phyloP scores from a whole-genome alignment of 202 grass and related monocot species.

The Setaria viridis region DNA sequence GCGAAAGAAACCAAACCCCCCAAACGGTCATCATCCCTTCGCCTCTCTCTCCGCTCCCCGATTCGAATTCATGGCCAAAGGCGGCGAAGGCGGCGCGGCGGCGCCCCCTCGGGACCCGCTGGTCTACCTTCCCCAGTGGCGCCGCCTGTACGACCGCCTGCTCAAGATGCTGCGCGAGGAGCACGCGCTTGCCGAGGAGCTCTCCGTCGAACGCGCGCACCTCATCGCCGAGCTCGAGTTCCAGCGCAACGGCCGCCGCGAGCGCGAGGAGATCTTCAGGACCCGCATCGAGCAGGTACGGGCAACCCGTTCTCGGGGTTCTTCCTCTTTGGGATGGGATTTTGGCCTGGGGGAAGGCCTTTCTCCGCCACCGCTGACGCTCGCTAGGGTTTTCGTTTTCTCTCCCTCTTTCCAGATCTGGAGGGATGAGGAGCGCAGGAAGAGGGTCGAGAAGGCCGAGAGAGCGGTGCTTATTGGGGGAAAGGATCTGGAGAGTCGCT shows the following conservation, averaged over 20 bases:
- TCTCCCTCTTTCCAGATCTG: conserved; percentile 40
- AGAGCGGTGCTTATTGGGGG: conserved; percentile 42
- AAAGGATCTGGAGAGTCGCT: conserved; percentile 46
- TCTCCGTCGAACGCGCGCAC: conserved; percentile 44
- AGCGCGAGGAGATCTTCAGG: conserved; percentile 34
- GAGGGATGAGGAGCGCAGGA: conserved; percentile 32
- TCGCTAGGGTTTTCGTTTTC: conserved; percentile 17
- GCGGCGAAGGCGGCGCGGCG: conserved; percentile 10
- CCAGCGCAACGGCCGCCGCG: conserved; percentile 1
- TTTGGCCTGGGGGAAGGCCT: background rate
- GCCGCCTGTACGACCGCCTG: conserved; percentile 41
- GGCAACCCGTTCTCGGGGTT: background rate
- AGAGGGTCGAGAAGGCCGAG: conserved; percentile 34
- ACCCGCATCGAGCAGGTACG: conserved; percentile 39
- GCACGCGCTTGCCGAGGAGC: conserved; percentile 10
- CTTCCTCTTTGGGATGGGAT: background rate
- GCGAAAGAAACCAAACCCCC: background rate
- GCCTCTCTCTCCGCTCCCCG: background rate
- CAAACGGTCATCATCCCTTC: background rate
- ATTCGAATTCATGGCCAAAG: conserved; percentile 41
- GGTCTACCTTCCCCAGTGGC: conserved; percentile 41
- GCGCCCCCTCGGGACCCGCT: background rate
- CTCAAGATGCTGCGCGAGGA: conserved; percentile 50
- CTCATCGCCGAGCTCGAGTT: conserved; percentile 38
- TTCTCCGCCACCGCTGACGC: conserved; percentile 5